A percentile compares a stretch with the other conserved stretches of the same genome.
phyloP scores from a whole-genome alignment of 768 basidiomycete species.

The Termitomyces titanicus region DNA sequence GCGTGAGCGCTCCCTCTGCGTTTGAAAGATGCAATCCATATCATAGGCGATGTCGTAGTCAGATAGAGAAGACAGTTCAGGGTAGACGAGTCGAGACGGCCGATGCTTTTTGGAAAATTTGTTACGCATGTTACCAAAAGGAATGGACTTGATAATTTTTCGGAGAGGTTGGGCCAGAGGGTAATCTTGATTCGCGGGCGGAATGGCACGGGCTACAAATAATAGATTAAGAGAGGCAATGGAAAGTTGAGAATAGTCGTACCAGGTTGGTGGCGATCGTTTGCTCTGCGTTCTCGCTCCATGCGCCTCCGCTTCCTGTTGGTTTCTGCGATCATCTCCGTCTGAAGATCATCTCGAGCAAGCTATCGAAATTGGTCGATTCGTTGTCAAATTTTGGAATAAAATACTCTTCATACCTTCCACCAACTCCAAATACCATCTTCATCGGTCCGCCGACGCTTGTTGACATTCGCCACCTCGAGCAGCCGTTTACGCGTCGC shows the following conservation, averaged over 20 bases:
- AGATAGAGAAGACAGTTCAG: conserved; percentile 45
- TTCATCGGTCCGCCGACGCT: conserved; percentile 67
- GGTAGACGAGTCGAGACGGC: conserved; percentile 31
- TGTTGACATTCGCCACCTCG: conserved; percentile 59
- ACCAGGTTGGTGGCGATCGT: conserved; percentile 79
- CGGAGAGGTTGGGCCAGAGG: conserved; percentile 59
- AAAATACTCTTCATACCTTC: conserved; percentile 52
- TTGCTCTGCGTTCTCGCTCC: conserved; percentile 78
- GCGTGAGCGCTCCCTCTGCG: conserved; percentile 24
- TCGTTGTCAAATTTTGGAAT: not conserved
- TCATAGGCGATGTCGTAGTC: conserved; percentile 47
- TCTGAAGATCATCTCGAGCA: conserved; percentile 75
- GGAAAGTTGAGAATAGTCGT: conserved; percentile 20
- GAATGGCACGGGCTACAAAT: conserved; percentile 58
- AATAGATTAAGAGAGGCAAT: not conserved
- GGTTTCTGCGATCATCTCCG: conserved; percentile 85
- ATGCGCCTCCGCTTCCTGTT: conserved; percentile 82
- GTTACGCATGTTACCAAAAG: conserved; percentile 34
- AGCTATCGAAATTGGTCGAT: conserved; percentile 39
- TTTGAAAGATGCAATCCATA: conserved; percentile 50
- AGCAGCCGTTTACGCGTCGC: conserved; percentile 71
- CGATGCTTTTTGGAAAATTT: conserved; percentile 20
- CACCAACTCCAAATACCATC: conserved; percentile 86
- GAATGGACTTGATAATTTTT: conserved; percentile 61
- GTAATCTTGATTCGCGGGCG: conserved; percentile 45